Base-by-base conservation (phyloP, 73 alveolate species). In the Paramecium sonneborni region DNA sequence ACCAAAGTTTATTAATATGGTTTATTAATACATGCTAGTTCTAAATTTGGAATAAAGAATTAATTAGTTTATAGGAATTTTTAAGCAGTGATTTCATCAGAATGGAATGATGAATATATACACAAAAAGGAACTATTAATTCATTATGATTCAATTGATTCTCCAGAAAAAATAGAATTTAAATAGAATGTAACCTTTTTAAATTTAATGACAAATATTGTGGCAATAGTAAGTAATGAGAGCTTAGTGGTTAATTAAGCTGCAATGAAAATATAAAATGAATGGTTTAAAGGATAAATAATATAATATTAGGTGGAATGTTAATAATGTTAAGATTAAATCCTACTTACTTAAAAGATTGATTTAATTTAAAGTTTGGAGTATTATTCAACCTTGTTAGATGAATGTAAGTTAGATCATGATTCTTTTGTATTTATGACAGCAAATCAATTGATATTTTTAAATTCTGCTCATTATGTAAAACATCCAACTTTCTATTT, bases 1-100 rank as follows among this genome's bases (percentile, higher is more conserved):
- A 24, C 84, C 20, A 62, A 26, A 14, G 28, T 26, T 4, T 21
- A 21, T 7, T 12, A 10, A 11, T 62, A 10, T 30, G 84, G 84
- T 62, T 62, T 62, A 26, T 62, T 24, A 26, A 32, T 62, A 62
- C 84, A 62, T 62, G 84, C 84, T 2, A 62, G 84, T 62, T 62
- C 84, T 7, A 62, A 62, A 24, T 62, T 12, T 26, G 84, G 46
- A 26, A 26, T 62, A 14, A 62, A 62, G 44, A 62, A 62, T 9
- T 30, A 14, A 26, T 62, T 62, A 30, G 18, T 62, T 62, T 62
- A 62, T 14, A 62, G 9, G 84, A 62, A 62, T n/a, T 30, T 62
- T 62, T 30, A 62, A 62, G 84, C 84, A 5, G 84, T 62, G 8
- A 62, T 62, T 11, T 12, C 84, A 30, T 62, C 84, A 26, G 1